Base-by-base conservation (phyloP, 139 green algal genomes). In the Asterochloris erici region DNA sequence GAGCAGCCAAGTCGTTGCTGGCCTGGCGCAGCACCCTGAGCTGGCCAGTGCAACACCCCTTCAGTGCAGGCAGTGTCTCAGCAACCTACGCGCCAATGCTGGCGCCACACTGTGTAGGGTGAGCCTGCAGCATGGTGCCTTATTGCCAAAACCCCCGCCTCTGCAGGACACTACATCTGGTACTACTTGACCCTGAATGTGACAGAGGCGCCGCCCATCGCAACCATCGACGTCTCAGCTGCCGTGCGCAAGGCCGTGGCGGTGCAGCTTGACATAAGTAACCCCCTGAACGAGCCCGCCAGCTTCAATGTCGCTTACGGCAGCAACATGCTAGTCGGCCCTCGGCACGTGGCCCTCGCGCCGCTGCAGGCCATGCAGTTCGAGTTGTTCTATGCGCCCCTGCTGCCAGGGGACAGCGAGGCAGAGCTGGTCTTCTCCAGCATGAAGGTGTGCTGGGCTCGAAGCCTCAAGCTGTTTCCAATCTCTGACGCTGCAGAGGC, bases 141-240 rank as follows among this genome's bases (percentile, higher is more conserved):
- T n/a, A n/a, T n/a, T n/a, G 13, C 71, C 71, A 19, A 38, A 2
- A 11, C 73, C 29, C 77, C 82, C 17, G 78, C 88, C 11, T n/a
- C 76, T 26, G 88, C 91, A 47, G 91, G 91, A 0, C 79, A 92
- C 29, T 93, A 93, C 81, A 86, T 90, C 12, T 96, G 93, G 93
- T 95, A 84, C 85, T 83, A 79, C 9, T 9, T 95, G 26, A 90
- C 94, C 77, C 83, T 95, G 26, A 73, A 82, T 16, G 89, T 88
- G 13, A 79, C 64, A 27, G 86, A 92, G 84, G 90, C 92, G 13
- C 88, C 90, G 16, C 81, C 89, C 63, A 83, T 92, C 71, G 89
- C 83, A 66, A 84, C 23, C n/a, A 83, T 96, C 15, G 64, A 86
- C 16, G 86, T 93, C 28, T 78, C 61, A 24, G 86, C 87, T n/a